Evolutionary conservation across 2,329 filamentous ascomycete genomes (phyloP).

Genomic region (Ceratocystis harringtonii): DNA sequence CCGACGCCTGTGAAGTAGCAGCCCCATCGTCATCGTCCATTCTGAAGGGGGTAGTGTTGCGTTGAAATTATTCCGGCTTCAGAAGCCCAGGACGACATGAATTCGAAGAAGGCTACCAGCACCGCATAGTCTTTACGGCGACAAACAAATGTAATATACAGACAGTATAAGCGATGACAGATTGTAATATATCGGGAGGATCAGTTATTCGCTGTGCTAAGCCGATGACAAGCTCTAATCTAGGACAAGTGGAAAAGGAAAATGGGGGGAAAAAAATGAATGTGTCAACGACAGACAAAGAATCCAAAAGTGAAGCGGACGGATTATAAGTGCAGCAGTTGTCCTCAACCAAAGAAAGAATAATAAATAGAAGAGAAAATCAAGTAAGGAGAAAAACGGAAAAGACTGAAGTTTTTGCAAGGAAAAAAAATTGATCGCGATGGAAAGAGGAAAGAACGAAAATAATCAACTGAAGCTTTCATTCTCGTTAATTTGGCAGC

Average conservation of each 20-base stretch:
- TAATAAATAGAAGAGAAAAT: neutral
- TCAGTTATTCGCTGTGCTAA: neutral
- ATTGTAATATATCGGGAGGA: neutral
- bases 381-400: neutral
- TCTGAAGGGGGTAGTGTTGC: neutral
- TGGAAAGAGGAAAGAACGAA: neutral
- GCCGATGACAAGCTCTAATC: neutral
- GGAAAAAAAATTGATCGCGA: neutral
- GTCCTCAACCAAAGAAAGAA: neutral
- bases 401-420: neutral
- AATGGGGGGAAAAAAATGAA: neutral
- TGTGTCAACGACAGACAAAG: neutral
- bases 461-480: neutral
- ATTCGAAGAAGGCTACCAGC: neutral
- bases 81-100: neutral
- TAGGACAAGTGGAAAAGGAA: neutral
- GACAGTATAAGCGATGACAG: neutral
- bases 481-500: neutral
- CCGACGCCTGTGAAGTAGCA: neutral
- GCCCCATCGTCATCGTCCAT: constrained; percentile 5
- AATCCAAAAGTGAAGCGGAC: neutral
- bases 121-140: constrained; percentile 1
- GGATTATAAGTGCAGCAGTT: neutral
- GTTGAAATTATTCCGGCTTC: neutral
- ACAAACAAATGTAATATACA: neutral